A percentile compares a stretch with the other conserved stretches of the same genome.
Evolutionary conservation across 2,329 filamentous ascomycete species (phyloP).

Genomic region (Sclerotinia spermophila): DNA sequence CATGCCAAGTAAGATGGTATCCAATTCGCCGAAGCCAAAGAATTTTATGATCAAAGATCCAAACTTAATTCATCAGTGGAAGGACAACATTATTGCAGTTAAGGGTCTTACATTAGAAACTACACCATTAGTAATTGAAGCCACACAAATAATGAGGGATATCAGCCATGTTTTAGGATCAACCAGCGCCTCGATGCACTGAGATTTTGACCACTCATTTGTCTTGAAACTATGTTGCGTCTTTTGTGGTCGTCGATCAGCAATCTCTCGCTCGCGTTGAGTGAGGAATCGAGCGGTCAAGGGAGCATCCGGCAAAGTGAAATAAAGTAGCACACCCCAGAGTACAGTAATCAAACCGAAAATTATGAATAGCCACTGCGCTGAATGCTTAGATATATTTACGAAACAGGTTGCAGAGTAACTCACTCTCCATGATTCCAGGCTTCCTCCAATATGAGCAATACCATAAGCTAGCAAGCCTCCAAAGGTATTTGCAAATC

Average conservation of each 20-base stretch:
- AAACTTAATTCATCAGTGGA: constrained; percentile 39
- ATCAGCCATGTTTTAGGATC: constrained; percentile 38
- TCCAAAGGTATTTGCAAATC: constrained; percentile 35
- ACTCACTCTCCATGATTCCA: constrained; percentile 27
- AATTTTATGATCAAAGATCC: constrained; percentile 39
- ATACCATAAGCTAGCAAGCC: constrained; percentile 38
- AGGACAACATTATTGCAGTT: not conserved
- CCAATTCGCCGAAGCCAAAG: constrained; percentile 37
- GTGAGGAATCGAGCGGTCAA: constrained; percentile 40
- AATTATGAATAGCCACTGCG: constrained; percentile 25
- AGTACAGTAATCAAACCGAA: constrained; percentile 30
- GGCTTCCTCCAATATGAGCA: constrained; percentile 25
- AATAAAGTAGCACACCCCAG: constrained; percentile 41
- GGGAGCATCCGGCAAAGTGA: constrained; percentile 48
- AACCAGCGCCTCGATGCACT: constrained; percentile 39
- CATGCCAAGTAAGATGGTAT: constrained; percentile 50
- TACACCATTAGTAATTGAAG: constrained; percentile 40
- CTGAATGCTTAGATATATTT: not conserved
- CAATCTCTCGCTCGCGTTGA: constrained; percentile 12
- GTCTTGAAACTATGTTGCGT: constrained; percentile 29
- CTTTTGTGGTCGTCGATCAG: constrained; percentile 14
- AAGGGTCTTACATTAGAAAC: not conserved
- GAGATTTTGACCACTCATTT: constrained; percentile 38
- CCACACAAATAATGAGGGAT: constrained; percentile 27
- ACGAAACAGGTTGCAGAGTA: not conserved